Evolutionary conservation across 495 filamentous ascomycete species (phyloP).

Genomic region (Aspergillus panamensis): DNA sequence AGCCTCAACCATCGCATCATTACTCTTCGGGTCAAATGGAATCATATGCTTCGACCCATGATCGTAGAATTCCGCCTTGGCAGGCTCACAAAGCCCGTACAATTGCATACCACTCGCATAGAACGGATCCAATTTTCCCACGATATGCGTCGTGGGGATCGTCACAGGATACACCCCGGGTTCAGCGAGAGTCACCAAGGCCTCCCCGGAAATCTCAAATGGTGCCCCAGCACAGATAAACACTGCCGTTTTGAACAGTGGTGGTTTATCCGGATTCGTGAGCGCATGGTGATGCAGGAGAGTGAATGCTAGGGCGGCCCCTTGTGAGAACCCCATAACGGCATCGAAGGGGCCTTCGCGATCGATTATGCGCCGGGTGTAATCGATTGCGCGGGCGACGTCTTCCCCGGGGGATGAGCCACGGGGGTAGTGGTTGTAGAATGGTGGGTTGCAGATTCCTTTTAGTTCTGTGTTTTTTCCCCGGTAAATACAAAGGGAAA

Average conservation of each 20-base stretch:
- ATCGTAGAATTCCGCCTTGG: conserved; percentile 34
- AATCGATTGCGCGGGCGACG: conserved; percentile 32
- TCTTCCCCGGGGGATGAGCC: conserved; percentile 25
- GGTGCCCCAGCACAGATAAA: conserved; percentile 38
- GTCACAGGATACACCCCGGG: conserved; percentile 21
- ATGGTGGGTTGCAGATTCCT: conserved; percentile 35
- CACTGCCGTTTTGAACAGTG: conserved; percentile 40
- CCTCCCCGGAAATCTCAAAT: conserved; percentile 29
- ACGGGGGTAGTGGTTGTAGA: conserved; percentile 38
- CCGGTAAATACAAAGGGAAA: background rate
- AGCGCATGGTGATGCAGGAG: conserved; percentile 37
- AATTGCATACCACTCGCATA: conserved; percentile 30
- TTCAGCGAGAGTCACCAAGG: conserved; percentile 12
- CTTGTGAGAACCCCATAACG: conserved; percentile 47
- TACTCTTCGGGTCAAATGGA: conserved; percentile 39
- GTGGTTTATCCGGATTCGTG: conserved; percentile 15
- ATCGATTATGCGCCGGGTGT: conserved; percentile 31
- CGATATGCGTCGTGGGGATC: conserved; percentile 43
- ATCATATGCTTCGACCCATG: conserved; percentile 41
- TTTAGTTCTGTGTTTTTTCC: conserved; percentile 31
- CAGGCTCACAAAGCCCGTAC: conserved; percentile 36
- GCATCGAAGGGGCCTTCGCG: conserved; percentile 45
- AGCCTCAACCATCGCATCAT: conserved; percentile 29
- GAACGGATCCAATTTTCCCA: conserved; percentile 34
- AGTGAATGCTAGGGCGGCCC: conserved; percentile 36